Evolutionary conservation across 2,329 filamentous ascomycete genomes (phyloP), one percentile per base, ranked within the genome.

Genomic region (Penicillium sp.): DNA sequence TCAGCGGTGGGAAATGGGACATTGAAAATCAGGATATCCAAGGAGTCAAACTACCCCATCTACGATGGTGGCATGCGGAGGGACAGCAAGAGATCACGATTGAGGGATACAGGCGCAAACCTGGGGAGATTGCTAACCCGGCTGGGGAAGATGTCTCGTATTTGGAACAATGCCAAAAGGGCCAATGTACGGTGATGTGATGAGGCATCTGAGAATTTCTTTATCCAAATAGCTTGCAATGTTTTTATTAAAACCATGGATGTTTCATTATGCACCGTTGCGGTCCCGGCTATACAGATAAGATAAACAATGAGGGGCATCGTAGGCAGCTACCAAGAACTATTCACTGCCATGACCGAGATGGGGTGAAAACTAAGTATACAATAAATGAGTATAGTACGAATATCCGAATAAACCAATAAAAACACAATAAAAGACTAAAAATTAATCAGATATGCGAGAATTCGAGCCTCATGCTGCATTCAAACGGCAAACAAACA

Each of bases 51-150:
- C 78, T 91, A 56, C 93, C 97, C 76, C 83, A 83, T 59, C 75
- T 99, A 59, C 85, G 84, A 63, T 99, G 94, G 94, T 97, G 93
- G 92, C 92, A 99, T 74, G 85, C 84, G 1, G 87, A 88, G 52
- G 94, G 93, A 2, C 85, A 92, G 62, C 93, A 97, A 74, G 86
- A 78, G 45, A 80, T 99, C 50, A 88, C 83, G 57, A 81, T 97
- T 8, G 86, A 83, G 18, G 94, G 94, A 0, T 76, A 90, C 18
- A 85, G 88, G 64, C 83, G 88, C 64, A 87, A 81, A 63, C 70
- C 67, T 4, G 71, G 72, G 3, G 66, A 71, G 7, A 48, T 65
- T 49, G 50, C 63, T 2, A 65, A 63, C 41, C 85, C 82, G 1
- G 81, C 81, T 3, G 84, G 85, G 5, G 89, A 91, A 54, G 89